A percentile compares a stretch with the other conserved stretches of the same genome.
Evolutionary conservation across 73 alveolate species (phyloP).

Genomic region (Paramecium bursaria): DNA sequence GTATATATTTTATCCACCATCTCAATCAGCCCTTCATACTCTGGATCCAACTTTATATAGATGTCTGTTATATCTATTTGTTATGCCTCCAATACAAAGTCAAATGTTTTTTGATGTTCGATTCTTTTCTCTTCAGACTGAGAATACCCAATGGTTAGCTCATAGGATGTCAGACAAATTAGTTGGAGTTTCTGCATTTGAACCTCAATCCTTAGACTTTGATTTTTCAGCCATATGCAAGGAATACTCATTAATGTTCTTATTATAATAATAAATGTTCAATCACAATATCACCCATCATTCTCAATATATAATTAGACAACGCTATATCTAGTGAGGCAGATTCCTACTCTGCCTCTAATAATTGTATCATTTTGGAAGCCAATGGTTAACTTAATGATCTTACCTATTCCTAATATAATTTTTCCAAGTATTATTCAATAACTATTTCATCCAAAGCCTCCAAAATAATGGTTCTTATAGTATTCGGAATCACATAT

Average conservation of each 20-base stretch:
- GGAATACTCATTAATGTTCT: too few species aligned
- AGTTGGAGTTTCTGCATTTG: conserved; percentile 5
- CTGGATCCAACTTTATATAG: not conserved
- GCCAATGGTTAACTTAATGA: conserved; percentile 56
- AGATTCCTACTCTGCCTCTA: conserved; percentile 64
- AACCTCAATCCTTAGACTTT: not conserved
- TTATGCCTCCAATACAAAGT: conserved; percentile 13
- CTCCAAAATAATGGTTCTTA: conserved; percentile 60
- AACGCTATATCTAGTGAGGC: conserved; percentile 54
- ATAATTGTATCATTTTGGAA: conserved; percentile 53
- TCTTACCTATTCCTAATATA: conserved; percentile 31
- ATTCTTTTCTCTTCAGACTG: not conserved
- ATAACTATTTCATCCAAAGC: conserved; percentile 66
- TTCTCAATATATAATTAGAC: conserved; percentile 57
- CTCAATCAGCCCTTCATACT: not conserved
- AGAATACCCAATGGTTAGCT: conserved; percentile 43
- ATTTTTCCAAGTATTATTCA: conserved; percentile 61
- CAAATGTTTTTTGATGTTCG: conserved; percentile 15
- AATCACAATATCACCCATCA: conserved; percentile 59
- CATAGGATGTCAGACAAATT: conserved; percentile 45
- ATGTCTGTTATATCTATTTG: conserved; percentile 10
- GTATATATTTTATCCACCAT: not conserved
- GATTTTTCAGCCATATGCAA: conserved; percentile 14
- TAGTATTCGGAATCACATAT: conserved; percentile 49
- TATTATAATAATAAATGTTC: conserved; percentile 63